These are phyloP conservation scores for Harringtonia aguacate DNA, from an alignment of 2,329 filamentous ascomycete species.

Conservation along the genomic window DNA sequence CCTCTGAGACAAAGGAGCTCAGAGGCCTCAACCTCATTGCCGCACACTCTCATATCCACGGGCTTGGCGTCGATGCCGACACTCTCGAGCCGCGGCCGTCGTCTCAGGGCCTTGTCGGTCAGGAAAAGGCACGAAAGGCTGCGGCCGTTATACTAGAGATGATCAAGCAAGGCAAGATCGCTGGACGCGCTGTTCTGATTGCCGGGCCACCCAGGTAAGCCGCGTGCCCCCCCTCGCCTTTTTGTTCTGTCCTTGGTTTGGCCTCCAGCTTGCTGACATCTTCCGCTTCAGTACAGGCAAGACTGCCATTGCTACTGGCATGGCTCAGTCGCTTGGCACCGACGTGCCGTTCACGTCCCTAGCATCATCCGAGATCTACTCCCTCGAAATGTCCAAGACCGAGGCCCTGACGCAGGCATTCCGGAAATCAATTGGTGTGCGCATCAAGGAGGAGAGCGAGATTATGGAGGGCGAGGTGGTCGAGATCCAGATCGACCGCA, in stretches of 20 bases:
- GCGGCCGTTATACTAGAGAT: slow-evolving; percentile 95
- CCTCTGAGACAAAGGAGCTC: slow-evolving; percentile 92
- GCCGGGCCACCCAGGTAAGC: slow-evolving; percentile 75
- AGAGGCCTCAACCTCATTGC: slow-evolving; percentile 95
- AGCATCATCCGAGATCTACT: slow-evolving; percentile 94
- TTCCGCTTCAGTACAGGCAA: slow-evolving; percentile 69
- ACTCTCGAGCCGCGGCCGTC: slow-evolving; percentile 76
- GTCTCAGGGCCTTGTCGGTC: slow-evolving; percentile 90
- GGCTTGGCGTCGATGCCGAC: slow-evolving; percentile 84
- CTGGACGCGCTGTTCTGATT: slow-evolving; percentile 86
- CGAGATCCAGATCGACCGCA: slow-evolving; percentile 96
- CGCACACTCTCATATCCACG: slow-evolving; percentile 94
- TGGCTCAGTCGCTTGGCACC: slow-evolving; percentile 88
- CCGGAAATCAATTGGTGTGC: slow-evolving; percentile 92
- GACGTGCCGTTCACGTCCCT: slow-evolving; percentile 97
- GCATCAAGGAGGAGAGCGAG: slow-evolving; percentile 98
- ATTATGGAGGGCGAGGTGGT: slow-evolving; percentile 99
- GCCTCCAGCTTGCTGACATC: background rate
- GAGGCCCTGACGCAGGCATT: slow-evolving; percentile 98
- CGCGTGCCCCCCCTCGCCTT: background rate
- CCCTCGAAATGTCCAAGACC: slow-evolving; percentile 98
- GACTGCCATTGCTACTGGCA: slow-evolving; percentile 96
- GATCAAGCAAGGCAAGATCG: slow-evolving; percentile 98
- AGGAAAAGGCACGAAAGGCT: slow-evolving; percentile 92
- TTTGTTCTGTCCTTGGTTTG: background rate